phyloP scores from a whole-genome alignment of 1,284 basidiomycete genomes.

The Leccinum pallidistipes region DNA sequence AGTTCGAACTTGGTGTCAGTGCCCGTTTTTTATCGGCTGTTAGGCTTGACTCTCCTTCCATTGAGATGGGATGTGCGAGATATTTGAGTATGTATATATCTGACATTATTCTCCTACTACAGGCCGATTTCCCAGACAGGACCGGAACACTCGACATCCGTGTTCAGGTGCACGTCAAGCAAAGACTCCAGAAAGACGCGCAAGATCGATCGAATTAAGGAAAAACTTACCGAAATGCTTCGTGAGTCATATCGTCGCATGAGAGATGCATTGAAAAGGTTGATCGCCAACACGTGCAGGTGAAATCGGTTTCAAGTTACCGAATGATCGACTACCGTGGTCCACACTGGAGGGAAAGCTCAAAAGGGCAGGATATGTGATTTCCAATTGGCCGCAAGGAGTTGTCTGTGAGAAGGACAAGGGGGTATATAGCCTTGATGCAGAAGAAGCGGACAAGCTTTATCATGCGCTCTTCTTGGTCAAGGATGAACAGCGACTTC shows the following conservation, averaged over 20 bases:
- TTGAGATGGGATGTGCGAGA: not conserved
- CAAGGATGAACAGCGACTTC: not conserved
- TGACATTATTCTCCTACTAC: not conserved
- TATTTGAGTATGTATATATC: not conserved
- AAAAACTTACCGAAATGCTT: constrained; percentile 8
- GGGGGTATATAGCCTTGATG: not conserved
- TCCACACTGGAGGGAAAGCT: too few relatives aligned
- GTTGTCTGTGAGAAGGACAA: constrained; percentile 1
- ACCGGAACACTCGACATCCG: not conserved
- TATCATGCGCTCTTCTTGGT: not conserved
- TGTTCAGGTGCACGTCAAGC: too few relatives aligned
- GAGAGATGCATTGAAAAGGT: too few relatives aligned
- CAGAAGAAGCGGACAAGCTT: not conserved
- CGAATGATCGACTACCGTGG: constrained; percentile 7
- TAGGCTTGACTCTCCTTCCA: not conserved
- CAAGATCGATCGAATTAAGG: constrained; percentile 1
- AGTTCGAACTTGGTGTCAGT: constrained; percentile 4
- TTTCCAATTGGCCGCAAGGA: not conserved
- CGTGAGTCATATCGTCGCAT: not conserved
- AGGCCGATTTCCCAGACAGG: not conserved
- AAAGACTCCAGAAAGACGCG: not conserved
- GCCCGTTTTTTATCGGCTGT: not conserved
- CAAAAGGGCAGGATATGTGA: too few relatives aligned
- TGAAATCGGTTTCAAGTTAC: not conserved
- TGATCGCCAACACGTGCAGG: not conserved